Percentiles rank a stretch among this genome's conserved stretches.
phyloP scores from a whole-genome alignment of 2,329 filamentous ascomycete species.

The Ophiostoma sp. region DNA sequence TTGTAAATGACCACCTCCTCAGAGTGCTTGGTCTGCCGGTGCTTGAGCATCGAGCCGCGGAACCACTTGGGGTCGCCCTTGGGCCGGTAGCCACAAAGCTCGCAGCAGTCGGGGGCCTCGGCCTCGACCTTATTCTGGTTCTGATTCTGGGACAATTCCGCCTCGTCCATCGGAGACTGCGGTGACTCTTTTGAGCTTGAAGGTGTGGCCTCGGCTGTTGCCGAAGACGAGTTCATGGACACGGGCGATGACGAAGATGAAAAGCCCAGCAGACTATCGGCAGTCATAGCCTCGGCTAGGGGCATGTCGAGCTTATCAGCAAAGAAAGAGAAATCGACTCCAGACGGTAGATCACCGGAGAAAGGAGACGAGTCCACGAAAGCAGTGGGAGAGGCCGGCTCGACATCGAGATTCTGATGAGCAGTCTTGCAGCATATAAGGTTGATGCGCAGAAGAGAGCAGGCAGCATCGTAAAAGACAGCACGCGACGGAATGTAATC shows the following conservation, averaged over 20 bases:
- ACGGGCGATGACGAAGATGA: neutral
- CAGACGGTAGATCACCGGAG: constrained; percentile 10
- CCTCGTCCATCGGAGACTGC: neutral
- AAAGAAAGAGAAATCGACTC: neutral
- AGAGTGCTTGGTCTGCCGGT: constrained; percentile 51
- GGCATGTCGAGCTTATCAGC: constrained; percentile 9
- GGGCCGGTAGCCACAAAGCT: constrained; percentile 51
- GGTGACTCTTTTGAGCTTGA: neutral
- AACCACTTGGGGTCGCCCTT: constrained; percentile 56
- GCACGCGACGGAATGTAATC: constrained; percentile 34
- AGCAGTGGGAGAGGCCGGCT: neutral
- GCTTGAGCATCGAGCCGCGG: constrained; percentile 54
- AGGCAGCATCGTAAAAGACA: constrained; percentile 41
- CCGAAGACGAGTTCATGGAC: neutral
- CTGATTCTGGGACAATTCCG: neutral
- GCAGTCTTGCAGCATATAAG: constrained; percentile 19
- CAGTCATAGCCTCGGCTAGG: neutral
- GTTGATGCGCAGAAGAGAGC: constrained; percentile 38
- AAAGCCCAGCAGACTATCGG: neutral
- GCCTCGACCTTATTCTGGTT: constrained; percentile 24
- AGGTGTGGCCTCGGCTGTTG: neutral
- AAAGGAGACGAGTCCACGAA: neutral
- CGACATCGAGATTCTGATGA: constrained; percentile 15
- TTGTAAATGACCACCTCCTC: constrained; percentile 48
- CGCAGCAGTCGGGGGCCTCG: constrained; percentile 45